These are phyloP conservation scores for Toxicodendron radicans DNA, from an alignment of 345 rosid genomes.

Conservation along the genomic window DNA sequence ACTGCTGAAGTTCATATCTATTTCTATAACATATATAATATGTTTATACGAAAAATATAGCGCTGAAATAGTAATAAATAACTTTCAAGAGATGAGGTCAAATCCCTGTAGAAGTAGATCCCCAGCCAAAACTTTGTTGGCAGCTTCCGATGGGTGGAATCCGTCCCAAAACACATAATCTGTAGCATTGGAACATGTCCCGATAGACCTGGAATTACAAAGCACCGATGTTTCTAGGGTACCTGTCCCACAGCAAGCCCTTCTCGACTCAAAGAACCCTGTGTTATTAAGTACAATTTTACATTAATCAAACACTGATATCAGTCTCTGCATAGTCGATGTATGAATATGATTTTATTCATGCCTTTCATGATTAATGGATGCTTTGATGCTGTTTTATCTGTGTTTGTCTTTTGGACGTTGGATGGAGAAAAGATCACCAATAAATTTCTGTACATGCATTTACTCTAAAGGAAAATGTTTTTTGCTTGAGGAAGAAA, in stretches of 20 bases:
- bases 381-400: not conserved
- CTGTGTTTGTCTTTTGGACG: not conserved
- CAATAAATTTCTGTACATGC: not conserved
- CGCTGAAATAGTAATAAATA: not conserved
- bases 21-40: slow-evolving; percentile 5
- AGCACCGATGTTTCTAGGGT: slow-evolving; percentile 79
- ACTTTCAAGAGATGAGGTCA: slow-evolving; percentile 61
- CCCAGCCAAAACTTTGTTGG: slow-evolving; percentile 63
- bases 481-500: not conserved
- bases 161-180: slow-evolving; percentile 92
- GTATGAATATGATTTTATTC: not conserved
- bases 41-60: slow-evolving; percentile 13
- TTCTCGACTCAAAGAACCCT: slow-evolving; percentile 86
- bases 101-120: slow-evolving; percentile 67
- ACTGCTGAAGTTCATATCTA: not conserved
- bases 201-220: slow-evolving; percentile 61
- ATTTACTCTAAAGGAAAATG: not conserved
- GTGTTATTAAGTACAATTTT: slow-evolving; percentile 11
- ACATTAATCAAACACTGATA: not conserved
- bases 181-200: slow-evolving; percentile 84
- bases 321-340: not conserved
- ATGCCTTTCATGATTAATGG: not conserved
- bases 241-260: slow-evolving; percentile 91
- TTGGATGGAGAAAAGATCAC: not conserved
- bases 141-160: slow-evolving; percentile 91